Conservation (phyloP, 2,329 filamentous ascomycete genomes). For the Hymenoscyphus salicellus region DNA sequence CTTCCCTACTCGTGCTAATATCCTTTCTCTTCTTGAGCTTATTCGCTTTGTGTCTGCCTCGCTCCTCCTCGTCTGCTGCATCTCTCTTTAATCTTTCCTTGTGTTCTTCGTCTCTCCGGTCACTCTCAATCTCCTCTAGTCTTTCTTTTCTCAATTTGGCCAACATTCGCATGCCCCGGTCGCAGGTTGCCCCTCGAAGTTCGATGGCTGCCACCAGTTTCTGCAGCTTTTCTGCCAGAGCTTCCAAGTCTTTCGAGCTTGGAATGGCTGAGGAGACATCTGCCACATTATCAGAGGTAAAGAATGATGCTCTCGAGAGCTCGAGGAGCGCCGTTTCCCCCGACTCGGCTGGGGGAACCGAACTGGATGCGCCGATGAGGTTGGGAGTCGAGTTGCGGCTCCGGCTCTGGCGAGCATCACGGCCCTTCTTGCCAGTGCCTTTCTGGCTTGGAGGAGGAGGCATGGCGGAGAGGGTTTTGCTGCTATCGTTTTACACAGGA, state of each 20-base stretch:
- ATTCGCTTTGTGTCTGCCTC: slow-evolving; percentile 47
- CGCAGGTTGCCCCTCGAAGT: slow-evolving; percentile 63
- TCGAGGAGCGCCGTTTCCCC: slow-evolving; percentile 65
- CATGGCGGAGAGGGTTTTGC: slow-evolving; percentile 41
- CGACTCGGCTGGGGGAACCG: slow-evolving; percentile 47
- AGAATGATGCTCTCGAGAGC: slow-evolving; percentile 57
- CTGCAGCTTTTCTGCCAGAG: slow-evolving; percentile 62
- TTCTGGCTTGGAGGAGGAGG: slow-evolving; percentile 58
- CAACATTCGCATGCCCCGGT: slow-evolving; percentile 70
- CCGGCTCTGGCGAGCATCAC: slow-evolving; percentile 59
- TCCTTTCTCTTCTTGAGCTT: slow-evolving; percentile 82
- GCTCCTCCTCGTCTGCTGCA: slow-evolving; percentile 48
- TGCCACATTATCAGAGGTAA: slow-evolving; percentile 67
- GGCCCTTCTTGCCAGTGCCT: slow-evolving; percentile 64
- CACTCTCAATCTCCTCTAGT: slow-evolving; percentile 49
- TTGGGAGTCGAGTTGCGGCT: slow-evolving; percentile 78
- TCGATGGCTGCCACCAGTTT: slow-evolving; percentile 65
- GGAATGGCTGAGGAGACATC: slow-evolving; percentile 60
- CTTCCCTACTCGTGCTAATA: slow-evolving; percentile 57
- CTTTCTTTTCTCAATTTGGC: slow-evolving; percentile 63
- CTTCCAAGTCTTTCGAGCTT: slow-evolving; percentile 61
- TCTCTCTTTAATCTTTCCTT: slow-evolving; percentile 39
- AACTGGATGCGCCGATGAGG: slow-evolving; percentile 33
- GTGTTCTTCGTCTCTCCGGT: slow-evolving; percentile 47
- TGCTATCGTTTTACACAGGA: not conserved